Conservation (phyloP, 2,329 filamentous ascomycete species). For the Sodiomyces alkalinus region DNA sequence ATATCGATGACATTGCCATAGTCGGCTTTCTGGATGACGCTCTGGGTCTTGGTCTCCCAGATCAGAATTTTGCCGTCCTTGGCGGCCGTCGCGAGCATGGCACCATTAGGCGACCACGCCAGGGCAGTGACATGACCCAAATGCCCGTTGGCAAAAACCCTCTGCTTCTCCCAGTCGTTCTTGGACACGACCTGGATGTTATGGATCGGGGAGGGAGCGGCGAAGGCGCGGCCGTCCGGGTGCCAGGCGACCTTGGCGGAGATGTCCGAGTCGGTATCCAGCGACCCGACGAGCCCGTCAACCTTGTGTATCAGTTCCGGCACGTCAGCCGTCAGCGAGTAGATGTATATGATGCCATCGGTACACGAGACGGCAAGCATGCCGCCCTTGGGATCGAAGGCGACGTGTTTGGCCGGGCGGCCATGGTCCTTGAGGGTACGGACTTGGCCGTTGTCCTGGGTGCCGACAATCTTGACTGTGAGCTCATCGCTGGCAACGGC, state of each 20-base stretch:
- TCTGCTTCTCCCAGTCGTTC: constrained; percentile 78
- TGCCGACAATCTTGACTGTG: constrained; percentile 77
- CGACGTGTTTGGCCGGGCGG: constrained; percentile 79
- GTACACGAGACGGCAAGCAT: constrained; percentile 70
- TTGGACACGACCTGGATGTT: constrained; percentile 81
- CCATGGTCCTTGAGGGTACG: constrained; percentile 70
- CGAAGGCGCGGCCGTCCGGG: constrained; percentile 85
- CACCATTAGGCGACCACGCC: constrained; percentile 90
- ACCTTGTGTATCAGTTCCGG: constrained; percentile 72
- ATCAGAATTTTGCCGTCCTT: constrained; percentile 57
- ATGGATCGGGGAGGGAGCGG: constrained; percentile 64
- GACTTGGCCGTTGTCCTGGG: constrained; percentile 60
- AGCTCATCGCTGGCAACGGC: constrained; percentile 96
- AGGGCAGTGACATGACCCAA: constrained; percentile 72
- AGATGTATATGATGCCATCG: constrained; percentile 81
- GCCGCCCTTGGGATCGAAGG: constrained; percentile 69
- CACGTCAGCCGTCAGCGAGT: constrained; percentile 63
- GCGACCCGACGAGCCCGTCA: constrained; percentile 66
- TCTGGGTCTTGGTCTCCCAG: constrained; percentile 86
- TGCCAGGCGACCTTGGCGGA: constrained; percentile 76
- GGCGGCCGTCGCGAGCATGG: constrained; percentile 59
- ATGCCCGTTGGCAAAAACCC: constrained; percentile 64
- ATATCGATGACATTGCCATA: constrained; percentile 76
- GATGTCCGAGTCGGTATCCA: constrained; percentile 64
- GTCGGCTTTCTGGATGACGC: constrained; percentile 60